Evolutionary conservation across 768 basidiomycete genomes (phyloP).

Genomic region (Russula lepida): DNA sequence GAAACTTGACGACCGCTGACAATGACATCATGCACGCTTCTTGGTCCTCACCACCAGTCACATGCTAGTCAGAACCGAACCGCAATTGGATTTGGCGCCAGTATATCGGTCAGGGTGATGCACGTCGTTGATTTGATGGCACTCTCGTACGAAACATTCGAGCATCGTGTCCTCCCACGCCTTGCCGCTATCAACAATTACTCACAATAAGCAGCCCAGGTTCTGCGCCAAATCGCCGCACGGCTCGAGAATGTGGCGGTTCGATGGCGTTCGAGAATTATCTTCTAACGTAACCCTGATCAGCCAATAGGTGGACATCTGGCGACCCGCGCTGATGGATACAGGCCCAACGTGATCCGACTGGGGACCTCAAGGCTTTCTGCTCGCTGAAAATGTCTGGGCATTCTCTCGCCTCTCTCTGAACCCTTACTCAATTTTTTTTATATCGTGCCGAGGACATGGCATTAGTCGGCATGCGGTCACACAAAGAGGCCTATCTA

Average conservation of each 20-base stretch:
- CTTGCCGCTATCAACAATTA: not conserved
- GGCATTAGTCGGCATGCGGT: not conserved
- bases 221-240: not conserved
- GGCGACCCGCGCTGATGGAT: not conserved
- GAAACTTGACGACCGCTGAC: not conserved
- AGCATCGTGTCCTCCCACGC: constrained; percentile 2
- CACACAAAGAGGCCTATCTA: not conserved
- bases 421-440: not conserved
- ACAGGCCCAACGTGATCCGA: not conserved
- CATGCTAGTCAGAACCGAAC: not conserved
- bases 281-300: not conserved
- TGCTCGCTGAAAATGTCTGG: not conserved
- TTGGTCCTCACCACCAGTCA: not conserved
- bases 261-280: constrained; percentile 2
- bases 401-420: not conserved
- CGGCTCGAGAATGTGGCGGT: constrained; percentile 3
- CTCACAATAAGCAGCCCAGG: not conserved
- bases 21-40: not conserved
- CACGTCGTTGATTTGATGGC: not conserved
- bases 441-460: not conserved
- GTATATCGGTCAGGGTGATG: not conserved
- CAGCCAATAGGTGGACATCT: not conserved
- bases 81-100: not conserved
- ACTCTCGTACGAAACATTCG: not conserved
- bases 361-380: not conserved